phyloP scores from a whole-genome alignment of 306 rosid species.

The Rosa multiflora region DNA sequence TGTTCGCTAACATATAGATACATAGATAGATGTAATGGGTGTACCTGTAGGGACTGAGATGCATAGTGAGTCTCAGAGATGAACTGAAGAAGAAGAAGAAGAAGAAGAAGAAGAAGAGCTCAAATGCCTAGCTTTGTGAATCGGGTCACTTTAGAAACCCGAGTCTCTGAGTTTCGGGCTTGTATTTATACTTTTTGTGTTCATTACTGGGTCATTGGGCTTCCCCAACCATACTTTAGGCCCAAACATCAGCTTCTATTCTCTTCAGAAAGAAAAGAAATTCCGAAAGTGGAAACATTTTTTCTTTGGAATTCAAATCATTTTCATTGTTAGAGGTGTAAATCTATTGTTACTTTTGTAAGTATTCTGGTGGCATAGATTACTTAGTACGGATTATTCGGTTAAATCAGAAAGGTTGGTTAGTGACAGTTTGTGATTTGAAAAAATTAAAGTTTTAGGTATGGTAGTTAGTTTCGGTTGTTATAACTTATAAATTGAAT shows the following conservation, averaged over 20 bases:
- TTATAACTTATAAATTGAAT: too few species aligned
- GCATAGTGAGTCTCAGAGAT: neutral
- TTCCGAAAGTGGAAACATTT: neutral
- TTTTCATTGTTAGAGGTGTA: neutral
- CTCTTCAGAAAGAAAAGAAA: neutral
- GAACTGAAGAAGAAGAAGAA: constrained; percentile 4
- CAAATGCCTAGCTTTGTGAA: neutral
- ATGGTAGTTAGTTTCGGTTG: neutral
- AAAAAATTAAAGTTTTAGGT: too few species aligned
- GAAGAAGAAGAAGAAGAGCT: neutral
- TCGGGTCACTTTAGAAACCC: neutral
- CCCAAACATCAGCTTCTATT: neutral
- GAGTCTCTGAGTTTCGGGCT: neutral
- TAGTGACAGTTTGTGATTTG: neutral
- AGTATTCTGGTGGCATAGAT: neutral
- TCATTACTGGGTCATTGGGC: neutral
- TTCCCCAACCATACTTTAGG: neutral
- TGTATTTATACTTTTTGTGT: neutral
- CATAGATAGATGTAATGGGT: neutral
- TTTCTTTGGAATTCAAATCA: neutral
- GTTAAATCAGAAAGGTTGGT: neutral
- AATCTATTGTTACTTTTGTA: neutral
- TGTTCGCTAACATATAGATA: neutral
- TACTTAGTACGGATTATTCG: neutral
- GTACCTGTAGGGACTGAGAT: constrained; percentile 5